Conservation (phyloP, 2,329 filamentous ascomycete genomes). For the Sporothrix variecibatus region DNA sequence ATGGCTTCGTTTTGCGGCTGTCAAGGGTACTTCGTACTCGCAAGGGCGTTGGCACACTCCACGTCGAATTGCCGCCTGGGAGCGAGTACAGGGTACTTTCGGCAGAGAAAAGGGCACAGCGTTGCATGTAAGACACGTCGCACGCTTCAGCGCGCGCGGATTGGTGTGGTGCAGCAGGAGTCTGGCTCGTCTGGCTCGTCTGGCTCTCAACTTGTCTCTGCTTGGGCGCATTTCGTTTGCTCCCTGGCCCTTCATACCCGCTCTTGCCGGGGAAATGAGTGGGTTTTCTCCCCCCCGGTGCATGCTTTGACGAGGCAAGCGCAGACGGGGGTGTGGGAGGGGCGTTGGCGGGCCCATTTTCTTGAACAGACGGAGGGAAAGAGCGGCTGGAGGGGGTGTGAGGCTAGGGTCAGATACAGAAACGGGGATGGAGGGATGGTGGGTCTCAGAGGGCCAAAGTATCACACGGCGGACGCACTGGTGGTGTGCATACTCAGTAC, state of each 20-base stretch:
- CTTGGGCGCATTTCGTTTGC: constrained; percentile 19
- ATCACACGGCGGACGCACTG: neutral
- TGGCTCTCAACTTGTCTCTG: neutral
- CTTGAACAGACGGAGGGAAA: neutral
- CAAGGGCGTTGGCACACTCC: no score
- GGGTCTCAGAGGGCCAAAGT: neutral
- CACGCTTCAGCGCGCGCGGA: neutral
- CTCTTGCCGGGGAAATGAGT: constrained; percentile 28
- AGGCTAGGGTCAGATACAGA: neutral
- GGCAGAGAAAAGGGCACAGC: neutral
- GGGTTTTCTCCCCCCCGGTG: constrained; percentile 15
- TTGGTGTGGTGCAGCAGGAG: constrained; percentile 4
- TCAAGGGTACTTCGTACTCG: neutral
- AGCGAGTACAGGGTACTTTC: neutral
- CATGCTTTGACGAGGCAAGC: constrained; percentile 31
- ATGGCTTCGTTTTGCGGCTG: neutral
- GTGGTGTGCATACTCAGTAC: no score
- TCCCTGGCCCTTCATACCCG: constrained; percentile 17
- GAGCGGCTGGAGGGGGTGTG: constrained; percentile 2
- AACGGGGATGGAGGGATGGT: constrained; percentile 1
- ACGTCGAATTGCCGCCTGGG: neutral
- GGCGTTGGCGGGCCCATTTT: neutral
- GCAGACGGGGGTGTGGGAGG: constrained; percentile 22
- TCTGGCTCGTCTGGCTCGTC: neutral
- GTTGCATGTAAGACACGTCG: constrained; percentile 13